phyloP scores from a whole-genome alignment of 2,329 filamentous ascomycete genomes.

The Epichloe glyceriae region DNA sequence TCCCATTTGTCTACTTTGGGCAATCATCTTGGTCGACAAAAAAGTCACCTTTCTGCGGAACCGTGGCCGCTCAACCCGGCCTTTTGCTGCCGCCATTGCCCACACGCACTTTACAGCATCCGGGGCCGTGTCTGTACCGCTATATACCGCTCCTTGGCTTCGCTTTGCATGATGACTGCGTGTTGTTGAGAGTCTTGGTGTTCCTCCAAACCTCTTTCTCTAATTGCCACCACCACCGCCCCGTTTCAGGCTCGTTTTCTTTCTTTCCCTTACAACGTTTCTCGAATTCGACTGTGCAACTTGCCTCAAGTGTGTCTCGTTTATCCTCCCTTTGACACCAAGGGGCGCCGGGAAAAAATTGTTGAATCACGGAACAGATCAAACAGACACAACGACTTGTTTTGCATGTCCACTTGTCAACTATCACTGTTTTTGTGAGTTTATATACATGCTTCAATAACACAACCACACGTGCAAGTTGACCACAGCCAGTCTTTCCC shows the following conservation, averaged over 20 bases:
- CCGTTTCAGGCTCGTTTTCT: neutral
- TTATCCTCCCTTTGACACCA: neutral
- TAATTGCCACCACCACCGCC: slow-evolving; percentile 7
- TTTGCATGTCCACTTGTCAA: too few species aligned
- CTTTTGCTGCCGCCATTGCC: neutral
- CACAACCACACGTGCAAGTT: neutral
- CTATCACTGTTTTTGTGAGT: neutral
- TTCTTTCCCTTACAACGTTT: neutral
- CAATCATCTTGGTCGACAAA: neutral
- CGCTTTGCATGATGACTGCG: neutral
- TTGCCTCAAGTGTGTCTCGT: neutral
- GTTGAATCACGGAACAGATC: neutral
- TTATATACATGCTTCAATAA: neutral
- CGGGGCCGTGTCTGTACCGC: slow-evolving; percentile 1
- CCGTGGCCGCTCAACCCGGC: slow-evolving; percentile 1
- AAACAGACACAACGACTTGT: neutral
- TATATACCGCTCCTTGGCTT: neutral
- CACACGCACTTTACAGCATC: slow-evolving; percentile 2
- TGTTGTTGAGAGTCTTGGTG: slow-evolving; percentile 1
- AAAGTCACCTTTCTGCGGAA: slow-evolving; percentile 3
- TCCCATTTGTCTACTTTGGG: neutral
- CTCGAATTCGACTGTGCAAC: neutral
- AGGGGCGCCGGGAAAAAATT: neutral
- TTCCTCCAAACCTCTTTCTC: neutral
- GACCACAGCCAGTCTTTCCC: neutral